phyloP scores from a whole-genome alignment of 2,329 filamentous ascomycete species.

The Paraphoma chrysanthemicola region DNA sequence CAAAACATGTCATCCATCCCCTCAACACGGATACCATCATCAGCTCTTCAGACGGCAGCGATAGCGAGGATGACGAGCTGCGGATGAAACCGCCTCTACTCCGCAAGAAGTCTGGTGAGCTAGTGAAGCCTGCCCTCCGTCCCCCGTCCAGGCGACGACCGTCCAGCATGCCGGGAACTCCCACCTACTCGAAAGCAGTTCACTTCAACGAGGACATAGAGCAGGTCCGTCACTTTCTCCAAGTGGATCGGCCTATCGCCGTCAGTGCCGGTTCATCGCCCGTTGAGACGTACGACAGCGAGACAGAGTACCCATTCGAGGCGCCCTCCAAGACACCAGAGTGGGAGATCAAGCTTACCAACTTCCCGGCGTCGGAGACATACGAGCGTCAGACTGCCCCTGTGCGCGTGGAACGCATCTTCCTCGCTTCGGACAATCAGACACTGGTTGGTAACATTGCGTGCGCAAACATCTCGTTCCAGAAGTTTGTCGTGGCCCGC shows the following conservation, averaged over 20 bases:
- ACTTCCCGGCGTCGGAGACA: slow-evolving; percentile 74
- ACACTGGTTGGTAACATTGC: slow-evolving; percentile 82
- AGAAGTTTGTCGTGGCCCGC: slow-evolving; percentile 86
- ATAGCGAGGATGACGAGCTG: slow-evolving; percentile 64
- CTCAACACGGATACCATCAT: slow-evolving; percentile 54
- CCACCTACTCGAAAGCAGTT: slow-evolving; percentile 95
- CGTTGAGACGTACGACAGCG: slow-evolving; percentile 84
- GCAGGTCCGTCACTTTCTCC: slow-evolving; percentile 93
- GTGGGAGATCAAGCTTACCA: slow-evolving; percentile 86
- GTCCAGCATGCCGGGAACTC: slow-evolving; percentile 96
- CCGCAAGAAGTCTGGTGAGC: slow-evolving; percentile 96
- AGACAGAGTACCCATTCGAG: slow-evolving; percentile 87
- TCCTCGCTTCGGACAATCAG: slow-evolving; percentile 87
- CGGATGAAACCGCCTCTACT: slow-evolving; percentile 85
- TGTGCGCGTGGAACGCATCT: slow-evolving; percentile 84
- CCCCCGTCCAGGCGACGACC: slow-evolving; percentile 80
- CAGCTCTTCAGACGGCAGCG: slow-evolving; percentile 58
- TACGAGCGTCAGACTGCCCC: slow-evolving; percentile 69
- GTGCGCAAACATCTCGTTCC: slow-evolving; percentile 87
- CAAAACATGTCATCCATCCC: slow-evolving; percentile 49
- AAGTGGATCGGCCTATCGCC: slow-evolving; percentile 92
- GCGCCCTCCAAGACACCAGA: slow-evolving; percentile 64
- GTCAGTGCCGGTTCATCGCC: slow-evolving; percentile 95
- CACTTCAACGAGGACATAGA: slow-evolving; percentile 97
- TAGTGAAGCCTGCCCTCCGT: slow-evolving; percentile 90